Evolutionary conservation across 768 basidiomycete species (phyloP).

Genomic region (Russula emetica): DNA sequence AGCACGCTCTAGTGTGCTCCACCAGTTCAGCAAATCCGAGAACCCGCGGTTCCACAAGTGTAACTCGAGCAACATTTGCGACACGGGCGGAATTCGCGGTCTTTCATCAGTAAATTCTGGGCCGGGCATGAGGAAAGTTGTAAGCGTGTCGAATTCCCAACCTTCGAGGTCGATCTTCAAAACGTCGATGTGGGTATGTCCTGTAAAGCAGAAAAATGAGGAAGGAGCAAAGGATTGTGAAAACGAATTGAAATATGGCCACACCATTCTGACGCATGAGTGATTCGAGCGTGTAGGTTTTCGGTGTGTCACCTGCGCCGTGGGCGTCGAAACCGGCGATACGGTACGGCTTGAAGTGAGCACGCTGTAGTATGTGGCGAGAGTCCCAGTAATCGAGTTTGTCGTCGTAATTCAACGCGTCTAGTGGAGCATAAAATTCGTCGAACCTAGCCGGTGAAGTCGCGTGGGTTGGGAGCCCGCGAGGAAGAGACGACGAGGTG

Average conservation of each 20-base stretch:
- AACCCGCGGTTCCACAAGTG: slow-evolving; percentile 34
- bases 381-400: slow-evolving; percentile 34
- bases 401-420: slow-evolving; percentile 29
- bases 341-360: slow-evolving; percentile 43
- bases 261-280: slow-evolving; percentile 44
- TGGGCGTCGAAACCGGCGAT: slow-evolving; percentile 40
- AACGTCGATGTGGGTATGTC: slow-evolving; percentile 39
- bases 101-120: slow-evolving; percentile 32
- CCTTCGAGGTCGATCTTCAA: slow-evolving; percentile 49
- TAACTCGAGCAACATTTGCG: slow-evolving; percentile 47
- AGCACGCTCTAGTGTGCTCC: slow-evolving; percentile 44
- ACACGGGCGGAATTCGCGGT: slow-evolving; percentile 40
- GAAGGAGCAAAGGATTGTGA: neutral
- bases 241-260: neutral
- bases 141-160: slow-evolving; percentile 44
- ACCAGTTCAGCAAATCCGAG: slow-evolving; percentile 39
- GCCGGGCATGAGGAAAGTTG: slow-evolving; percentile 40
- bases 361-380: slow-evolving; percentile 33
- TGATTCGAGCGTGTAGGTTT: slow-evolving; percentile 44
- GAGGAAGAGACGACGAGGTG: slow-evolving; percentile 23
- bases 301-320: slow-evolving; percentile 32
- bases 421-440: slow-evolving; percentile 23
- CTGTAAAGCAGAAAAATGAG: neutral
- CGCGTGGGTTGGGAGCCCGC: slow-evolving; percentile 30
- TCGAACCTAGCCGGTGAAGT: slow-evolving; percentile 14